Conservation (phyloP, 345 rosid species). For the Trapa bicornis region DNA sequence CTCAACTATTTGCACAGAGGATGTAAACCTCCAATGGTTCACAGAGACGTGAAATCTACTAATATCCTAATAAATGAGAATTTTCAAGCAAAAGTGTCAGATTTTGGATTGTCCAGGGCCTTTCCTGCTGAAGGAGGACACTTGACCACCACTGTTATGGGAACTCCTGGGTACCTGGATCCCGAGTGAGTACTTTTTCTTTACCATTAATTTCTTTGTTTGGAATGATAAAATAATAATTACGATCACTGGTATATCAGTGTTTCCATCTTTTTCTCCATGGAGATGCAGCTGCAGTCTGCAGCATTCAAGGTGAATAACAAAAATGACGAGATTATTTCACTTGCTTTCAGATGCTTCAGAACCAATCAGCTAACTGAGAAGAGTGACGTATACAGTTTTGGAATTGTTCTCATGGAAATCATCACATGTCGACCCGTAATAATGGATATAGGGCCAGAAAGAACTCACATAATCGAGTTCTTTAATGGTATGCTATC, state of each 20-base stretch:
- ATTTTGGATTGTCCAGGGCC: constrained; percentile 47
- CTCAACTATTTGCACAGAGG: constrained; percentile 35
- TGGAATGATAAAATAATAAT: background rate
- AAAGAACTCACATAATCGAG: constrained; percentile 14
- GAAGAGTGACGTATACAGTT: constrained; percentile 24
- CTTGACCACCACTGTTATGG: constrained; percentile 17
- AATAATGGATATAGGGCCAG: constrained; percentile 9
- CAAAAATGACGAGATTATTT: background rate
- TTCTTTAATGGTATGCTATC: constrained; percentile 6
- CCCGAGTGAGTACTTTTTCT: constrained; percentile 34
- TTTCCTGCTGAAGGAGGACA: constrained; percentile 22
- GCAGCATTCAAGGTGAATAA: background rate
- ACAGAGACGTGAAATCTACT: constrained; percentile 26
- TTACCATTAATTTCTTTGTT: background rate
- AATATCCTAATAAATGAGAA: constrained; percentile 24
- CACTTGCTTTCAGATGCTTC: background rate
- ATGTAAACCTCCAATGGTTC: constrained; percentile 49
- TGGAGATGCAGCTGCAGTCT: no score
- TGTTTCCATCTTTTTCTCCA: no score
- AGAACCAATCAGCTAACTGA: constrained; percentile 14
- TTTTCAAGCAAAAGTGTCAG: constrained; percentile 38
- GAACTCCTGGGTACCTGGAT: constrained; percentile 50
- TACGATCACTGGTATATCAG: background rate
- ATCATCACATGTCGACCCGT: constrained; percentile 33
- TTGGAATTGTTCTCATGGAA: constrained; percentile 31